These are phyloP conservation scores for Arabis alpina DNA, from an alignment of 345 rosid genomes.

Conservation along the genomic window DNA sequence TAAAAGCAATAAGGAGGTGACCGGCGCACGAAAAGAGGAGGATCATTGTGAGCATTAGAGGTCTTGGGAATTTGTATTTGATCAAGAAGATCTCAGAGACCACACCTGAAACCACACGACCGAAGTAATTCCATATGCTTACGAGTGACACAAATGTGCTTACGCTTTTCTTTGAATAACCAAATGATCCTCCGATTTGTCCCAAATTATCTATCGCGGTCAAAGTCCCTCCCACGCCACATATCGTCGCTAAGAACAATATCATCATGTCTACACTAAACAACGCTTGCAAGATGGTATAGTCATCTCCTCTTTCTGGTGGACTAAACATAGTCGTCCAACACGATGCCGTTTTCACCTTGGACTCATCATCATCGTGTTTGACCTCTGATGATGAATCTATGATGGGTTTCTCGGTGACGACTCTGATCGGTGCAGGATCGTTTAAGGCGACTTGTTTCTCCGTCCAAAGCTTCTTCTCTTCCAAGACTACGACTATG, in stretches of 20 bases:
- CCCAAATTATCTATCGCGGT: constrained; percentile 56
- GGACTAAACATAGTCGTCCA: constrained; percentile 49
- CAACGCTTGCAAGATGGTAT: constrained; percentile 57
- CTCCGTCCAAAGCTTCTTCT: constrained; percentile 42
- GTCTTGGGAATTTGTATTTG: constrained; percentile 55
- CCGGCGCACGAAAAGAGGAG: constrained; percentile 52
- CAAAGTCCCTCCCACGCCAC: constrained; percentile 56
- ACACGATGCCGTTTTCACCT: constrained; percentile 41
- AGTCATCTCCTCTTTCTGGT: constrained; percentile 62
- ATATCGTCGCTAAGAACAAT: constrained; percentile 50
- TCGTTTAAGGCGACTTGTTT: constrained; percentile 38
- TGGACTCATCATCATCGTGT: neutral
- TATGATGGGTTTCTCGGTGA: constrained; percentile 36
- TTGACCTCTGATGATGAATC: neutral
- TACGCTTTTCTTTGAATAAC: constrained; percentile 49
- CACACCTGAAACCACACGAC: constrained; percentile 54
- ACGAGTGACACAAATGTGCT: constrained; percentile 58
- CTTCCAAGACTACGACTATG: constrained; percentile 49
- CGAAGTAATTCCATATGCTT: constrained; percentile 64
- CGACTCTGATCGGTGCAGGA: constrained; percentile 39
- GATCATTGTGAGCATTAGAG: constrained; percentile 48
- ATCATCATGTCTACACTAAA: constrained; percentile 62
- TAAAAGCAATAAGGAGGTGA: constrained; percentile 54
- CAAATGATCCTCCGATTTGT: constrained; percentile 51
- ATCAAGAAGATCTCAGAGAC: constrained; percentile 51